Conservation (phyloP, 345 rosid genomes). For the Clausena lansium region DNA sequence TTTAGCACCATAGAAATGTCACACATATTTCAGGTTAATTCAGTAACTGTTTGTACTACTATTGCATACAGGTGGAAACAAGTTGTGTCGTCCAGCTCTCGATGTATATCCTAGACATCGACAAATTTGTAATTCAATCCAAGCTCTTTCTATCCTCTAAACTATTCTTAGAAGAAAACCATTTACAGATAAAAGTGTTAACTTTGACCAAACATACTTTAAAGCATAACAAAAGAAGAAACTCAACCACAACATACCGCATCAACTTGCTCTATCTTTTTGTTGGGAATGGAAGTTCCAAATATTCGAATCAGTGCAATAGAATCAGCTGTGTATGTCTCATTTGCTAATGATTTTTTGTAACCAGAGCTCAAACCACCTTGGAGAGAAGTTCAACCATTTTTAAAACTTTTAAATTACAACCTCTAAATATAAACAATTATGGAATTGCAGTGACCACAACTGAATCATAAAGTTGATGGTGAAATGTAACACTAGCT, state of each 20-base stretch:
- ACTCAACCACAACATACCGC: constrained; percentile 46
- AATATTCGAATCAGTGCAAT: constrained; percentile 81
- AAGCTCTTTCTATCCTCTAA: not conserved
- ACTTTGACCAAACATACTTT: not conserved
- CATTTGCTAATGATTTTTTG: constrained; percentile 67
- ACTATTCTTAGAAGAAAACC: not conserved
- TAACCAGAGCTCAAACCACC: constrained; percentile 96
- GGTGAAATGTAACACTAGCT: no score
- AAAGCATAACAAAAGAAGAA: constrained; percentile 1
- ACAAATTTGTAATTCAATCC: not conserved
- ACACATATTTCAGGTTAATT: not conserved
- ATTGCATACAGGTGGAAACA: not conserved
- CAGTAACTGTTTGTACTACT: not conserved
- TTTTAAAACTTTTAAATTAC: constrained; percentile 12
- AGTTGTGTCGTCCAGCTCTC: not conserved
- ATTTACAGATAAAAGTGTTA: not conserved
- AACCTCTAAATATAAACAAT: constrained; percentile 12
- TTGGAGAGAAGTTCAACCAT: constrained; percentile 36
- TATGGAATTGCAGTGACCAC: constrained; percentile 9
- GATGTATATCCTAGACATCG: not conserved
- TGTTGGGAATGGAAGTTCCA: constrained; percentile 75
- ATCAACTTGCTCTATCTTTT: constrained; percentile 79
- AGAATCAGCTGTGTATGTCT: constrained; percentile 63
- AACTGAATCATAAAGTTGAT: not conserved
- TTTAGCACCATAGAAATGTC: not conserved